A percentile compares a stretch with the other conserved stretches of the same genome.
Evolutionary conservation across 2,329 filamentous ascomycete genomes (phyloP).

Genomic region (Talaromyces sp.): DNA sequence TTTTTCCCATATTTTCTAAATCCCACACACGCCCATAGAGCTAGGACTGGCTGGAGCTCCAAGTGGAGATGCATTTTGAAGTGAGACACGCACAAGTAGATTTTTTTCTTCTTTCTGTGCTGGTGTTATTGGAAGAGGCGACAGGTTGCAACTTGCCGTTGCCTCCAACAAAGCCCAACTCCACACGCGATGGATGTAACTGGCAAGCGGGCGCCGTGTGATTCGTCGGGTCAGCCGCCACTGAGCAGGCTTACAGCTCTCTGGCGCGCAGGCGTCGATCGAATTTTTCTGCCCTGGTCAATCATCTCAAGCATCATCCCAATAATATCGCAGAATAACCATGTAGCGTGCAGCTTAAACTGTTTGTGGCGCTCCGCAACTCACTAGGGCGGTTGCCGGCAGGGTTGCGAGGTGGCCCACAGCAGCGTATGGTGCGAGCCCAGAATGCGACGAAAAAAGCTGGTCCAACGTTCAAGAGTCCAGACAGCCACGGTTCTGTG

Average conservation of each 20-base stretch:
- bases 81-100: neutral
- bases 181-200: conserved; percentile 8
- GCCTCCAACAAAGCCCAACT: conserved; percentile 6
- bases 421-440: too few relatives aligned
- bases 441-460: neutral
- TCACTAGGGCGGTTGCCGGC: neutral
- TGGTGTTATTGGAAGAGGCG: neutral
- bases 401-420: neutral
- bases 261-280: neutral
- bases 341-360: neutral
- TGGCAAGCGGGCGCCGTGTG: neutral
- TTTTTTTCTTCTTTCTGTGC: neutral
- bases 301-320: neutral
- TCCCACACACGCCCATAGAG: neutral
- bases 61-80: neutral
- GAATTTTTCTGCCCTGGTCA: neutral
- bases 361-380: neutral
- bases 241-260: neutral
- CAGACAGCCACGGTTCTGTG: neutral
- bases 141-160: conserved; percentile 9
- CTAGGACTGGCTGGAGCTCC: neutral
- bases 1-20: neutral
- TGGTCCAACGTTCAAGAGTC: neutral
- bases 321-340: neutral
- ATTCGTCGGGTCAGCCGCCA: neutral